Percentiles rank a stretch among this genome's conserved stretches.
Evolutionary conservation across 768 basidiomycete species (phyloP).

Genomic region (Infundibulicybe gibba): DNA sequence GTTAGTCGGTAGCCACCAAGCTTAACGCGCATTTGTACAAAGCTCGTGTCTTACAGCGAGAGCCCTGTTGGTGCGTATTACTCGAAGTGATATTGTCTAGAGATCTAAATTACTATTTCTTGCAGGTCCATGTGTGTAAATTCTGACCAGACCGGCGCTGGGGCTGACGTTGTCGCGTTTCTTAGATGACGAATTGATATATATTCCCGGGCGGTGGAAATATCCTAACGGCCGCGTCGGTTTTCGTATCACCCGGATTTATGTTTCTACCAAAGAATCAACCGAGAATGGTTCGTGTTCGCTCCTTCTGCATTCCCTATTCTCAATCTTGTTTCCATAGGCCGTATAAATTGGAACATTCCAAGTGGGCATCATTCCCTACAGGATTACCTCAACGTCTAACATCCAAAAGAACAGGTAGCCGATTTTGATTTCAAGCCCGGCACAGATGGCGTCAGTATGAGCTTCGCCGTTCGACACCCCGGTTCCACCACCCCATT

Average conservation of each 20-base stretch:
- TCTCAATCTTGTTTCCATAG: conserved; percentile 7
- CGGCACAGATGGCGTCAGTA: conserved; percentile 10
- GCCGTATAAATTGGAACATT: conserved; percentile 31
- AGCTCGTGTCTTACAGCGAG: conserved; percentile 26
- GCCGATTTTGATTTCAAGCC: conserved; percentile 22
- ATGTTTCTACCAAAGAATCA: conserved; percentile 25
- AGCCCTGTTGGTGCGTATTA: conserved; percentile 25
- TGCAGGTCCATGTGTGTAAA: conserved; percentile 20
- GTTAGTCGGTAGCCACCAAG: background rate
- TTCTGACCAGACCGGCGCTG: background rate
- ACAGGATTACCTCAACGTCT: background rate
- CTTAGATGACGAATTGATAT: conserved; percentile 29
- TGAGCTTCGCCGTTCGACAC: conserved; percentile 18
- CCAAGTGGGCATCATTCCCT: conserved; percentile 19
- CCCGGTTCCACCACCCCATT: conserved; percentile 19
- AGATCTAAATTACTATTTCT: background rate
- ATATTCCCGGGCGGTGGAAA: conserved; percentile 29
- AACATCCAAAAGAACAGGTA: conserved; percentile 18
- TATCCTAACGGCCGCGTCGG: conserved; percentile 18
- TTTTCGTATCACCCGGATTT: conserved; percentile 29
- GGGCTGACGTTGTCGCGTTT: background rate
- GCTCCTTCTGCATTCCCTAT: background rate
- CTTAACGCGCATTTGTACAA: background rate
- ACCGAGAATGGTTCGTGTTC: conserved; percentile 20
- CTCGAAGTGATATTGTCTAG: background rate